A percentile compares a stretch with the other conserved stretches of the same genome.
phyloP scores from a whole-genome alignment of 352 stramenopile species.

The Ophiocytium majus region DNA sequence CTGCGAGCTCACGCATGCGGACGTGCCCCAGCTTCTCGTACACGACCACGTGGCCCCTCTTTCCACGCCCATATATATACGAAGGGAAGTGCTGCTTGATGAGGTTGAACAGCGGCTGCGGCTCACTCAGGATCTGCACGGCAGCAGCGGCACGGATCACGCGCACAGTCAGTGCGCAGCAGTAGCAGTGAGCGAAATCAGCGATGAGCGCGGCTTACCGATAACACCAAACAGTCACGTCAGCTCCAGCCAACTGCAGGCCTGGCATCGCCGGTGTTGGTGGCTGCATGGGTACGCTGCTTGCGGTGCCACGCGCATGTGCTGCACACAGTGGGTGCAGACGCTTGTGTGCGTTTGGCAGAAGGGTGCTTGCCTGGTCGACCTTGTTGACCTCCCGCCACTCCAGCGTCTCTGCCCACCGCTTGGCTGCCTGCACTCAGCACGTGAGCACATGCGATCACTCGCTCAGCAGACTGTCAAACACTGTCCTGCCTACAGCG shows the following conservation, averaged over 20 bases:
- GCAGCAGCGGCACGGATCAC: too few relatives aligned
- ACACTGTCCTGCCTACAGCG: too few relatives aligned
- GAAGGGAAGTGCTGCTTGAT: conserved; percentile 49
- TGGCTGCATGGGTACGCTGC: too few relatives aligned
- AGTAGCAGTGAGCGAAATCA: neutral
- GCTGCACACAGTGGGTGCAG: too few relatives aligned
- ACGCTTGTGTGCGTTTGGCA: too few relatives aligned
- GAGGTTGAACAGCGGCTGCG: conserved; percentile 41
- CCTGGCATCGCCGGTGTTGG: too few relatives aligned
- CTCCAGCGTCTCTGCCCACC: conserved; percentile 39
- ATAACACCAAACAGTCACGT: too few relatives aligned
- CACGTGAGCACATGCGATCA: too few relatives aligned
- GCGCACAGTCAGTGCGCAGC: neutral
- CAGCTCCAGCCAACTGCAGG: too few relatives aligned
- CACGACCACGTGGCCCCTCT: conserved; percentile 40
- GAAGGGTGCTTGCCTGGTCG: conserved; percentile 23
- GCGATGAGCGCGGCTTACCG: neutral
- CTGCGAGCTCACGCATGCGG: conserved; percentile 29
- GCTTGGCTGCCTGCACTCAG: conserved; percentile 22
- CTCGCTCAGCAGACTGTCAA: too few relatives aligned
- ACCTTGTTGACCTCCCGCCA: conserved; percentile 50
- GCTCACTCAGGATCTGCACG: conserved; percentile 48
- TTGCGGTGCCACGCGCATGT: too few relatives aligned
- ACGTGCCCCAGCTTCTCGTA: conserved; percentile 50
- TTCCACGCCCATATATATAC: conserved; percentile 31